Conservation (phyloP, 805 yeast species). For the Wickerhamiella azymoides region DNA sequence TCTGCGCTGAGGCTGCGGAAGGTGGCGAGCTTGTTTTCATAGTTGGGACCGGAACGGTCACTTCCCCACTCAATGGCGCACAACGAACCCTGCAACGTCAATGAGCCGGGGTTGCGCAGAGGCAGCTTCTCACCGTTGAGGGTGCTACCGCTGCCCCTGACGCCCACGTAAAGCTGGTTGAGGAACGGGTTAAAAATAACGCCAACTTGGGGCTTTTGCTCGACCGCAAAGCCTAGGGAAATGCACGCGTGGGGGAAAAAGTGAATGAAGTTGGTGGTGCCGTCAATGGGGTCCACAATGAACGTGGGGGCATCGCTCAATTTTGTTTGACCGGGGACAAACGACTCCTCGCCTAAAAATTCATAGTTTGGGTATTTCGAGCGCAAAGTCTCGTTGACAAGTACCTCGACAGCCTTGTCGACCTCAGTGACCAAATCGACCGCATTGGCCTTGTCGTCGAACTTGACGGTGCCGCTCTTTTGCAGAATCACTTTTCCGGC, state of each 20-base stretch:
- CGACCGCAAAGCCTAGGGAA: conserved; percentile 42
- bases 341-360: conserved; percentile 52
- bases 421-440: conserved; percentile 51
- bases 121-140: conserved; percentile 35
- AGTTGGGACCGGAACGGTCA: conserved; percentile 40
- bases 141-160: conserved; percentile 42
- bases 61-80: conserved; percentile 50
- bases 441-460: conserved; percentile 44
- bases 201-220: conserved; percentile 41
- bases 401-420: conserved; percentile 41
- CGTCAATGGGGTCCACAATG: conserved; percentile 53
- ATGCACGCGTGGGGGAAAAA: conserved; percentile 49
- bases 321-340: conserved; percentile 33
- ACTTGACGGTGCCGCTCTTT: conserved; percentile 34
- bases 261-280: conserved; percentile 53
- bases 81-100: conserved; percentile 38
- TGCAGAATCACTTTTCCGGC: conserved; percentile 39
- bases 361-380: conserved; percentile 34
- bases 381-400: conserved; percentile 26
- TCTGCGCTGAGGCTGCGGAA: conserved; percentile 32
- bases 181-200: conserved; percentile 52
- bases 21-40: conserved; percentile 36
- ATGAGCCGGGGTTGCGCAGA: conserved; percentile 23
- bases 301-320: conserved; percentile 44
- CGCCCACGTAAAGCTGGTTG: conserved; percentile 39